Conservation (phyloP, 139 green algal species). For the Micractinium sp. region DNA sequence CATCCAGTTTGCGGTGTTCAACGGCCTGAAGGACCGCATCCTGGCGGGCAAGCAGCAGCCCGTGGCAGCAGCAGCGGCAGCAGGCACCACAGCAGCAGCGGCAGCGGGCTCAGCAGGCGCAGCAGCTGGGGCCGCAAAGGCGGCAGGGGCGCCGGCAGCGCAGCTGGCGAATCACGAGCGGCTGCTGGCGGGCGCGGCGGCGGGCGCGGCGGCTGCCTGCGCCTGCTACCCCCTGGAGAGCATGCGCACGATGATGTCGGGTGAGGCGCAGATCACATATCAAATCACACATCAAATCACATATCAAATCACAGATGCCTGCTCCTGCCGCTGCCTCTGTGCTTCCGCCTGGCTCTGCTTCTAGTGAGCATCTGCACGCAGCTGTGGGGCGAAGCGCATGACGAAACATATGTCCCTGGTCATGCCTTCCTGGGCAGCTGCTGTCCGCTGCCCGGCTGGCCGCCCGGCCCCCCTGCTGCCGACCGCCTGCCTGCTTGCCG, state of each 20-base stretch:
- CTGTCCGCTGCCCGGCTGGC: background rate
- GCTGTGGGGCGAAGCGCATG: no score
- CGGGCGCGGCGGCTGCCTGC: slow-evolving; percentile 17
- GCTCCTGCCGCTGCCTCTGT: background rate
- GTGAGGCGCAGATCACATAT: no score
- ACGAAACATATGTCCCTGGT: no score
- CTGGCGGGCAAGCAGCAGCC: background rate
- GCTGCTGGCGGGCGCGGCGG: slow-evolving; percentile 31
- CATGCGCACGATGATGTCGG: slow-evolving; percentile 32
- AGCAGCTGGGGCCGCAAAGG: background rate
- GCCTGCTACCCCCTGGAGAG: slow-evolving; percentile 36
- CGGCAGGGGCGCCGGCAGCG: background rate
- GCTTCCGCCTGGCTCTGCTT: background rate
- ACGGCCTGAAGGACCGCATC: slow-evolving; percentile 30
- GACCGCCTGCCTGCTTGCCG: no score
- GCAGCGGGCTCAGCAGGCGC: background rate
- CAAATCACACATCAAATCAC: no score
- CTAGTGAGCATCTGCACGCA: no score
- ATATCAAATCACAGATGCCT: no score
- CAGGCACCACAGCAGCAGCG: background rate
- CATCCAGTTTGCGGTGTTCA: slow-evolving; percentile 46
- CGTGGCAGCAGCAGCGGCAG: background rate
- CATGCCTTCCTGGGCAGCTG: background rate
- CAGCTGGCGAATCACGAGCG: slow-evolving; percentile 30
- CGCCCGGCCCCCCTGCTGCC: background rate